A percentile compares a stretch with the other conserved stretches of the same genome.
phyloP scores from a whole-genome alignment of 148 eudicot species.

The Silene uniflora region DNA sequence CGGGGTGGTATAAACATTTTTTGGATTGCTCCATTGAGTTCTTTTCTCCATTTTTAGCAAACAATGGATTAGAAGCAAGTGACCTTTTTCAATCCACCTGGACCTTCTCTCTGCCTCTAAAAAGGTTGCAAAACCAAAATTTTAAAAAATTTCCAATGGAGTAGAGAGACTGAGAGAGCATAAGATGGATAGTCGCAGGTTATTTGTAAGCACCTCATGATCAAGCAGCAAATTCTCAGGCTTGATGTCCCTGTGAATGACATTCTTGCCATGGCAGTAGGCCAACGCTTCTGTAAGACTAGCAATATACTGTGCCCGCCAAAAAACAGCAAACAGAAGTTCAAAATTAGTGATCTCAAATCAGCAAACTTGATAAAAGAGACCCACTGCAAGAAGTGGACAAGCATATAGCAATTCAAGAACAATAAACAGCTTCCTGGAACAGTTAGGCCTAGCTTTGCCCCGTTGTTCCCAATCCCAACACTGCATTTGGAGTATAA shows the following conservation, averaged over 20 bases:
- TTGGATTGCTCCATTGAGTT: not conserved
- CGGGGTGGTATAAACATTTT: not conserved
- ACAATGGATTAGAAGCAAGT: not conserved
- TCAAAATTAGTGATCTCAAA: not conserved
- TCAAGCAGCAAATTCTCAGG: conserved; percentile 90
- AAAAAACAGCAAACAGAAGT: not conserved
- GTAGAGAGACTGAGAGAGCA: not conserved
- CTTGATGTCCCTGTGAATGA: conserved; percentile 92
- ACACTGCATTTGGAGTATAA: not conserved
- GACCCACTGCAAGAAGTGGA: not conserved
- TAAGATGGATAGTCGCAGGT: not conserved
- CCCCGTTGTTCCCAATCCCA: not conserved
- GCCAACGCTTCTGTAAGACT: conserved; percentile 76
- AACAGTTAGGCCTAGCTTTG: not conserved
- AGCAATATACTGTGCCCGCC: conserved; percentile 53
- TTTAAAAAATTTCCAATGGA: not conserved
- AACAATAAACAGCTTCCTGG: not conserved
- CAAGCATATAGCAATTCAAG: not conserved
- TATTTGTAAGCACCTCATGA: conserved; percentile 56
- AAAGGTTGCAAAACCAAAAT: not conserved
- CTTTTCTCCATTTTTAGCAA: not conserved
- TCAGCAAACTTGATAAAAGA: not conserved
- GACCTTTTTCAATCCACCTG: not conserved
- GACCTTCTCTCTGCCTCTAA: not conserved
- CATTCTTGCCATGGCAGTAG: conserved; percentile 76